Base-by-base conservation (phyloP, 129 eudicot genomes). In the Arctium minus region DNA sequence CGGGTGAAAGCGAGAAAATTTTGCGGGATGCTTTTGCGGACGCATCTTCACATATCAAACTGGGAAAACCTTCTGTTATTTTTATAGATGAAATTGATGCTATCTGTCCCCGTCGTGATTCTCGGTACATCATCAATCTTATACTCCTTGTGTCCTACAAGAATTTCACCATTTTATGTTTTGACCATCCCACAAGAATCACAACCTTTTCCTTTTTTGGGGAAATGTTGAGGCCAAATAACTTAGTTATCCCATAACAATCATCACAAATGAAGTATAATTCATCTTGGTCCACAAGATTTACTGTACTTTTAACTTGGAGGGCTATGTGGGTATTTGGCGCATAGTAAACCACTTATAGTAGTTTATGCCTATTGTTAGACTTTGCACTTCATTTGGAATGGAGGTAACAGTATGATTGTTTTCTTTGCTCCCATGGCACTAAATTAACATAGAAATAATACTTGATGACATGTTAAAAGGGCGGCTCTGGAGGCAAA, bases 41-140 rank as follows among this genome's bases (percentile, higher is more conserved):
- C 83, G 99, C 99, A 80, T 80, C 89, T 74, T 80, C 88, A 71
- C 89, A 88, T 85, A 89, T 93, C 71, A 88, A 88, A 74, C 73
- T 76, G 42, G 92, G 97, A 84, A 92, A 89, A 77, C 99, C 97
- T 36, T 92, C 98, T 32, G 97, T 96, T 83, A 83, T 96, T 70
- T 96, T 96, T 81, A 86, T 96, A 62, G 99, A 96, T 88, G 99
- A 96, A 91, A 96, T 96, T 53, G 99, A 96, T 88, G 94, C 92
- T 36, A 89, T 96, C 3, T 96, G 98, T 81, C 98, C 98, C 27
- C 99, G 92, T 38, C 94, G 98, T 53, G 90, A 93, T 84, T 93
- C 97, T 46, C 90, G 98, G 99, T 91, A 90, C 77, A 32, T 73
- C 67, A 76, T 13, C 29, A 53, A 40, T 50, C 75, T 64, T 64